Percentiles rank a stretch among this genome's conserved stretches.
These are phyloP conservation scores for Strigomonas oncopelti DNA, from an alignment of 208 protist genomes.

Conservation along the genomic window DNA sequence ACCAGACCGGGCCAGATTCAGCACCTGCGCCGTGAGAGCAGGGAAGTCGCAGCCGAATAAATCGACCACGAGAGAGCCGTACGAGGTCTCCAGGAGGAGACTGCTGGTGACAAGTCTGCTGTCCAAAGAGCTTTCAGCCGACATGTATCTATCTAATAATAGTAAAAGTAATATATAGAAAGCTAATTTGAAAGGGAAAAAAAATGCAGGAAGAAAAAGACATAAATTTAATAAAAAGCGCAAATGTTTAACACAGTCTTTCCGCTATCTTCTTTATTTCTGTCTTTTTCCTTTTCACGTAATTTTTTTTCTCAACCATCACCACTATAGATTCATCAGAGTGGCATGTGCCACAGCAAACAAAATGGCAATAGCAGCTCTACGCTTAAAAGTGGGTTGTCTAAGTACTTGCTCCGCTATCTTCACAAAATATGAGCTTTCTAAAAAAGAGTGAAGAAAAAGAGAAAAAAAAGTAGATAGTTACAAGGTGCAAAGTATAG, in stretches of 20 bases:
- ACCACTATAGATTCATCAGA: no score
- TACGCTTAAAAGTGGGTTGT: no score
- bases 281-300: not conserved
- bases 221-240: no score
- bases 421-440: not conserved
- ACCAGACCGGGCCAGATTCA: slow-evolving; percentile 66
- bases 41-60: slow-evolving; percentile 68
- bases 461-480: slow-evolving; percentile 9
- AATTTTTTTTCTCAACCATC: not conserved
- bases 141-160: not conserved
- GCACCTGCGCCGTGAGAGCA: slow-evolving; percentile 43
- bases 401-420: no score
- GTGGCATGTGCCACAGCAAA: no score
- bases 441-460: slow-evolving; percentile 13
- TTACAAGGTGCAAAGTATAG: slow-evolving; percentile 8
- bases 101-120: slow-evolving; percentile 12
- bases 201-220: not conserved
- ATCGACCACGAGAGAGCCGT: slow-evolving; percentile 58
- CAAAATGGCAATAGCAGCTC: no score
- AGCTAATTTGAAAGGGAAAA: not conserved
- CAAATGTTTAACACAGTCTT: no score
- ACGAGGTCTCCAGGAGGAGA: slow-evolving; percentile 66
- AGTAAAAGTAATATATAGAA: not conserved
- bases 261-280: not conserved
- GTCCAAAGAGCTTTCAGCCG: not conserved